These are phyloP conservation scores for Endotrypanum monterogeii DNA, from an alignment of 208 protist genomes.

Conservation along the genomic window DNA sequence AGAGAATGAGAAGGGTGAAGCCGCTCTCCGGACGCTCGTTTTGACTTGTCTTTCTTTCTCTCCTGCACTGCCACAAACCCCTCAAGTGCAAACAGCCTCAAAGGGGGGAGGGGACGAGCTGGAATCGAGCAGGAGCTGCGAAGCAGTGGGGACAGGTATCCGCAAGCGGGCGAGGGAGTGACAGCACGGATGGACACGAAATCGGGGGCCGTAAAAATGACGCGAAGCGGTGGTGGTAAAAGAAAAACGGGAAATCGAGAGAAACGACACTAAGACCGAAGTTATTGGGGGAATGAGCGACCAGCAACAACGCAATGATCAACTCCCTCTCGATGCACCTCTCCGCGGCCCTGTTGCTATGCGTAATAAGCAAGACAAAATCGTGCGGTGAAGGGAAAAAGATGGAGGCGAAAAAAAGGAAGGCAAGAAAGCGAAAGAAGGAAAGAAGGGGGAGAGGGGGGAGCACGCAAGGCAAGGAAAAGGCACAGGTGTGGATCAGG, in stretches of 20 bases:
- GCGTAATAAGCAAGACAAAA: too few relatives aligned
- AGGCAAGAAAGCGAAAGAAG: too few relatives aligned
- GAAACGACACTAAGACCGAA: background rate
- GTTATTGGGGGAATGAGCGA: background rate
- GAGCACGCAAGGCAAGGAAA: background rate
- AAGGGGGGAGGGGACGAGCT: background rate
- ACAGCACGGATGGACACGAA: background rate
- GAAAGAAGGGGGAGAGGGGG: background rate
- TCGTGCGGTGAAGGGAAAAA: too few relatives aligned
- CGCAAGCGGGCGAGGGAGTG: background rate
- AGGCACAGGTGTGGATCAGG: background rate
- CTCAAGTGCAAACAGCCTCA: background rate
- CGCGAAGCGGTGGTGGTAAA: background rate
- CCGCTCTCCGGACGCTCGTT: too few relatives aligned
- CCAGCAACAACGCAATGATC: background rate
- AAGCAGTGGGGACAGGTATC: background rate
- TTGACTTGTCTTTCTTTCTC: too few relatives aligned
- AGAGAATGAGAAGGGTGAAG: too few relatives aligned
- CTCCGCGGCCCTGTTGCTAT: too few relatives aligned
- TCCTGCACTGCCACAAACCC: too few relatives aligned
- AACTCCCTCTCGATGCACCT: too few relatives aligned
- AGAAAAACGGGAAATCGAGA: background rate
- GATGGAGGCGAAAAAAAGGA: too few relatives aligned
- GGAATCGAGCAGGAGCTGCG: background rate
- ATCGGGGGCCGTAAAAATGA: background rate